These are phyloP conservation scores for Hypoxylon sp. DNA, from an alignment of 2,329 filamentous ascomycete genomes.

Conservation along the genomic window DNA sequence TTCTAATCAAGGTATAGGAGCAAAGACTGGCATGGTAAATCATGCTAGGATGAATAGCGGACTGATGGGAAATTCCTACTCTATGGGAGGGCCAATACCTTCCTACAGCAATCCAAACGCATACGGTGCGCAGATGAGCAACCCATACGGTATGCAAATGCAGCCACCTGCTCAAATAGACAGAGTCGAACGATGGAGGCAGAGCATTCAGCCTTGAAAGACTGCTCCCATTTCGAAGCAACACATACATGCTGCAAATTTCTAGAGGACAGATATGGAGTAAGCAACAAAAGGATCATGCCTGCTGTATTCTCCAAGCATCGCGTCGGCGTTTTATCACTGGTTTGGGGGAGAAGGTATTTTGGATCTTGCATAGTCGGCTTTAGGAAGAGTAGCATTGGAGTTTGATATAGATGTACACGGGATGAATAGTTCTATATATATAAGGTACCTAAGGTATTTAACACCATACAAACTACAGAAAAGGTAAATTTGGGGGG, in stretches of 20 bases:
- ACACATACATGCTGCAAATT: conserved; percentile 6
- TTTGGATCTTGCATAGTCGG: conserved; percentile 32
- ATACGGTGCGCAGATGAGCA: conserved; percentile 41
- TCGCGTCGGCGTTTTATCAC: conserved; percentile 39
- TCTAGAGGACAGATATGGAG: background rate
- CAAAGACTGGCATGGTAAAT: conserved; percentile 24
- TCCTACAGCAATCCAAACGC: conserved; percentile 30
- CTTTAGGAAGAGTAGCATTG: conserved; percentile 29
- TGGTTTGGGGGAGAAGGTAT: conserved; percentile 3
- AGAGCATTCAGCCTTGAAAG: conserved; percentile 49
- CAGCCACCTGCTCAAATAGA: conserved; percentile 51
- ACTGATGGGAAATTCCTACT: conserved; percentile 45
- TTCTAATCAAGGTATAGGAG: conserved; percentile 11
- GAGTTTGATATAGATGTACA: conserved; percentile 31
- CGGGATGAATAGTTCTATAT: background rate
- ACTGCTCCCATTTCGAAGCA: background rate
- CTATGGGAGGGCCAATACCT: conserved; percentile 41
- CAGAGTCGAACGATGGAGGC: conserved; percentile 53
- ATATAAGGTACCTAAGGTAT: no score
- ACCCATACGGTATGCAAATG: conserved; percentile 43
- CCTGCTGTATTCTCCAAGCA: conserved; percentile 26
- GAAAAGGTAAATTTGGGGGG: conserved; percentile 4
- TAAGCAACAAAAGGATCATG: conserved; percentile 8
- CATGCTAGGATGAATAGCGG: conserved; percentile 38
- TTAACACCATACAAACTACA: conserved; percentile 20